Evolutionary conservation across 1,284 basidiomycete species (phyloP), one percentile per base, ranked within the genome.

Genomic region (Ustilago vetiveriae): DNA sequence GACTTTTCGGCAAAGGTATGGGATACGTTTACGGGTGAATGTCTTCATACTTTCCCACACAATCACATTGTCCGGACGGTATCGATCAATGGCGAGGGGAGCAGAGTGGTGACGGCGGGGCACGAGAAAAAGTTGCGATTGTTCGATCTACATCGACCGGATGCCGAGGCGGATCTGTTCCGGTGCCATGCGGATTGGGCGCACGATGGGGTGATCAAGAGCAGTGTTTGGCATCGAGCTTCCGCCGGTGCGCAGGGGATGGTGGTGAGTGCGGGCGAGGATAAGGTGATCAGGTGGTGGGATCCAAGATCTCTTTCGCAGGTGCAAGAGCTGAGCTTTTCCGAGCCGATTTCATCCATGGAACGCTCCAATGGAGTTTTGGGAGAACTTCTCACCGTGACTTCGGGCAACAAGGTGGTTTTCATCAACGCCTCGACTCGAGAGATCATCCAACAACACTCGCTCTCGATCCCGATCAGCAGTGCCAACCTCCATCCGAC

Each of bases 1-100:
- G 96, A 99, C 84, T 99, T 98, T 81, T 93, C 92, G 42, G 95
- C 95, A 58, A 98, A 98, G 85, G 88, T 98, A 58, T 99, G 96
- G 96, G 94, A 99, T 84, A 92, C 95, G 16, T 94, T 90, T 82
- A 89, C 89, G 29, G 96, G 95, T 59, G 86, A 89, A 23, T 85
- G 87, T 33, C 85, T 98, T 29, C 91, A 97, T 77, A 97, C 94
- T 11, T 96, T 98, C 79, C 88, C 92, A 19, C 95, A 99, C 84
- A 91, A 95, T 82, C 96, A 98, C 84, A 98, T 99, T 82, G 95
- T 99, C 72, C 90, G 94, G 69, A 92, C 90, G 35, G 92, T 97
- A 35, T 94, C 94, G 13, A 85, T 98, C 69, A 90, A 91, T 10
- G 87, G 88, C 9, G 83, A 84, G 41, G 84, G 88, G 11, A 85